These are phyloP conservation scores for Blastobotrys serpentis DNA, from an alignment of 1,139 yeast species.

Conservation along the genomic window DNA sequence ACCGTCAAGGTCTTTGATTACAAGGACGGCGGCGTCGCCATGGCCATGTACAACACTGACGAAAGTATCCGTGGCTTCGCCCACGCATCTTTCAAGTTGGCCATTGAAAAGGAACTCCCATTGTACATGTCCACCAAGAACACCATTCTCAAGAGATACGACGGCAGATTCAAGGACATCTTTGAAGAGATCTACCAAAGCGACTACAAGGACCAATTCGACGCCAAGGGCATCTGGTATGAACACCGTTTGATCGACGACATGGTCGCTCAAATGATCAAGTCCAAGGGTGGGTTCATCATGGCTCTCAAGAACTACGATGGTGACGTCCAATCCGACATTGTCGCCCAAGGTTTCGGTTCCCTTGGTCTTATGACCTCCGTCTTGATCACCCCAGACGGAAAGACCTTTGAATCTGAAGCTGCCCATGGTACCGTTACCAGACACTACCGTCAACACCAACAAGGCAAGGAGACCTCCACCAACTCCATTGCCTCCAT, in stretches of 20 bases:
- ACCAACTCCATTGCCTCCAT: constrained; percentile 98
- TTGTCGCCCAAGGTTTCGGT: constrained; percentile 97
- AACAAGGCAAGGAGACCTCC: constrained; percentile 95
- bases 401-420: constrained; percentile 91
- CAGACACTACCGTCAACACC: constrained; percentile 92
- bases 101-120: constrained; percentile 72
- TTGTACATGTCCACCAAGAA: constrained; percentile 87
- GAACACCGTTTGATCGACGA: constrained; percentile 96
- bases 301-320: constrained; percentile 96
- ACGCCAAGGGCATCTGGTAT: constrained; percentile 79
- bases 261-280: constrained; percentile 98
- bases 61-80: constrained; percentile 90
- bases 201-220: constrained; percentile 69
- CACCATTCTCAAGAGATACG: constrained; percentile 89
- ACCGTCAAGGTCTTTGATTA: constrained; percentile 68
- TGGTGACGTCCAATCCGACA: constrained; percentile 96
- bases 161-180: constrained; percentile 92
- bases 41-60: constrained; percentile 94
- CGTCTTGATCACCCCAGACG: constrained; percentile 90
- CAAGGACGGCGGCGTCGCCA: constrained; percentile 76
- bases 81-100: constrained; percentile 85
- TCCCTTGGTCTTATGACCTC: constrained; percentile 96
- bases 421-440: constrained; percentile 99
- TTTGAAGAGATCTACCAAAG: constrained; percentile 77
- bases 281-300: constrained; percentile 90